Base-by-base conservation (phyloP, 495 filamentous ascomycete genomes). In the Talaromyces liani region DNA sequence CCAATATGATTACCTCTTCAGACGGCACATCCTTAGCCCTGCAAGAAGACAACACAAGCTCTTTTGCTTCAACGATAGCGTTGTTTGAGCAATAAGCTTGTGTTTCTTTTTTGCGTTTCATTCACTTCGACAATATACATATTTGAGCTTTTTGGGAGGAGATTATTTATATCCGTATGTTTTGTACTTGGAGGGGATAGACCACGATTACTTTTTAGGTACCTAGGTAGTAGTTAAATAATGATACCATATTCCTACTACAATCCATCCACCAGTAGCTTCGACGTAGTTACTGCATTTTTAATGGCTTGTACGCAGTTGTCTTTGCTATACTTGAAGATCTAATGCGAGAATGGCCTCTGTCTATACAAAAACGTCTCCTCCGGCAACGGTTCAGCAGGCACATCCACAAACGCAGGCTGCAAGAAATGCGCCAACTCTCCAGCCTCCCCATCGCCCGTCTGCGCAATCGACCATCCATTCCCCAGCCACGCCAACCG, bases 51-150 rank as follows among this genome's bases (percentile, higher is more conserved):
- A 93, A 93, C 71, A 72, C 76, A 64, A 88, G 87, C 69, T 88
- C 80, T 61, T 93, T 88, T 70, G 92, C 90, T 72, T 88, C 88
- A 22, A 91, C 89, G 2, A 80, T 93, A 66, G 89, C 86, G 10
- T 66, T 84, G 14, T 89, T 89, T 67, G 73, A 82, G 68, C 77
- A 79, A 64, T 67, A 33, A 18, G 1, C 24, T 59, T 62, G 10
- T 61, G 10, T 24, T 29, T 27, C 51, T 34, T 67, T 67, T 36
- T 36, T 16, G 29, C n/a, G 34, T 9, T 36, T 31, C 6, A 18
- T 58, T 36, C n/a, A 36, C 18, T 58, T 58, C 56, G 6, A 56
- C 24, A 6, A 29, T 58, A 58, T 58, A 58, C 56, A 58, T 58
- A 58, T 58, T 58, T 22, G 6, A 29, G 29, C n/a, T 58, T n/a